Evolutionary conservation across 345 rosid species (phyloP).

Genomic region (Nasturtium officinale): DNA sequence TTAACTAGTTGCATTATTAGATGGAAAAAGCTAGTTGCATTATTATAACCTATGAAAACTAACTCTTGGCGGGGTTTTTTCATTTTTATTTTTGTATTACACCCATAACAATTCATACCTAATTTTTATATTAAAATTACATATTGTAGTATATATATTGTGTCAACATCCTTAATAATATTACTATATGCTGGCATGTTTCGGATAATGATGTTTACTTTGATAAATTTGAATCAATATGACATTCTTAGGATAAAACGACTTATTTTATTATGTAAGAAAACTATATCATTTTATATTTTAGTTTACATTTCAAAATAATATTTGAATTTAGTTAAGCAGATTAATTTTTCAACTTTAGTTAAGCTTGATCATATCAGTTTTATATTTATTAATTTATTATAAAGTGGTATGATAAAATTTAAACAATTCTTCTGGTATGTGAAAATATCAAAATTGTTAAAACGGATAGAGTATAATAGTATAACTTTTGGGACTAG

Average conservation of each 20-base stretch:
- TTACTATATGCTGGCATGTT: too few relatives aligned
- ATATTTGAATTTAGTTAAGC: too few relatives aligned
- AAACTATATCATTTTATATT: too few relatives aligned
- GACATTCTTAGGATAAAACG: background rate
- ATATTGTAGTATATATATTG: too few relatives aligned
- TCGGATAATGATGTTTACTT: too few relatives aligned
- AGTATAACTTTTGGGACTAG: background rate
- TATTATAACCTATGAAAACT: background rate
- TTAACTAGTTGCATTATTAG: background rate
- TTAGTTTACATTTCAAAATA: too few relatives aligned
- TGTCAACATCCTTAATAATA: background rate
- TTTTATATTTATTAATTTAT: too few relatives aligned
- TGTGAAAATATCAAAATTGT: background rate
- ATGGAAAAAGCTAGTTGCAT: constrained; percentile 15
- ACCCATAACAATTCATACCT: background rate
- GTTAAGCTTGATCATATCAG: too few relatives aligned
- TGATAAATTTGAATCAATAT: background rate
- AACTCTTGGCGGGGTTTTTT: background rate
- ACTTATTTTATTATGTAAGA: too few relatives aligned
- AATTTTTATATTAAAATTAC: background rate
- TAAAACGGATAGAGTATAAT: background rate
- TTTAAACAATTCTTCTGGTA: background rate
- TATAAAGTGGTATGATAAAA: background rate
- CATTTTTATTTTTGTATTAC: background rate
- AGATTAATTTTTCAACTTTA: too few relatives aligned